Evolutionary conservation across 2,329 filamentous ascomycete species (phyloP), one percentile per base, ranked within the genome.

Genomic region (Xylariaceae sp.): DNA sequence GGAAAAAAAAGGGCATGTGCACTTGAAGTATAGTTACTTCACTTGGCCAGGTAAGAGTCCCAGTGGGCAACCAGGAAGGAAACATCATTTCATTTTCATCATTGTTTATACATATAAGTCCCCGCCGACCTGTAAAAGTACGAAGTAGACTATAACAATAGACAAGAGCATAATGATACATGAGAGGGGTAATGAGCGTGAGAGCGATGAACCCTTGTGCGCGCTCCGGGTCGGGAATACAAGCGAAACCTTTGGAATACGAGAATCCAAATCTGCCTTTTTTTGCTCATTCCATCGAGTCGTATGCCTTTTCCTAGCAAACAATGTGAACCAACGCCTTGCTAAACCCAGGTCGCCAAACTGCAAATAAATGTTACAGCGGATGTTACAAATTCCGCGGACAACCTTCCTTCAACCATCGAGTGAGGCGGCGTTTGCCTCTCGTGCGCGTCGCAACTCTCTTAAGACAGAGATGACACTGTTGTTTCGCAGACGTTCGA

Each of bases 401-500:
- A 28, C n/a, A 28, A 28, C 22, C 22, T 5, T 28, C 4, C 22
- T 28, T 28, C 22, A 28, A 28, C 4, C 22, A 28, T 60, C 54
- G 4, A 70, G 66, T 31, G 70, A 66, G n/a, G 60, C 63, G 42
- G 56, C 59, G 43, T 74, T 72, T 50, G 69, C 69, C 34, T 74
- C 69, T 48, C 69, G 13, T 10, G 13, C 68, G 49, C 80, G 75
- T 58, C 80, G 71, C 45, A 79, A 74, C 66, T 84, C 81, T 33
- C 63, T 53, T 12, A 84, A 68, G 31, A 84, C 79, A 38, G 79
- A 78, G 50, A 83, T 78, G 51, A 83, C 75, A 31, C 80, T 79
- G 39, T 76, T 81, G 67, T 81, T 80, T 44, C 81, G 76, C 47
- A 84, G 72, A 44, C 89, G 77, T 69, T 91, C 87, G 18, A 94